A percentile compares a stretch with the other conserved stretches of the same genome.
Evolutionary conservation across 1,284 basidiomycete genomes (phyloP).

Genomic region (Schizophyllum commune): DNA sequence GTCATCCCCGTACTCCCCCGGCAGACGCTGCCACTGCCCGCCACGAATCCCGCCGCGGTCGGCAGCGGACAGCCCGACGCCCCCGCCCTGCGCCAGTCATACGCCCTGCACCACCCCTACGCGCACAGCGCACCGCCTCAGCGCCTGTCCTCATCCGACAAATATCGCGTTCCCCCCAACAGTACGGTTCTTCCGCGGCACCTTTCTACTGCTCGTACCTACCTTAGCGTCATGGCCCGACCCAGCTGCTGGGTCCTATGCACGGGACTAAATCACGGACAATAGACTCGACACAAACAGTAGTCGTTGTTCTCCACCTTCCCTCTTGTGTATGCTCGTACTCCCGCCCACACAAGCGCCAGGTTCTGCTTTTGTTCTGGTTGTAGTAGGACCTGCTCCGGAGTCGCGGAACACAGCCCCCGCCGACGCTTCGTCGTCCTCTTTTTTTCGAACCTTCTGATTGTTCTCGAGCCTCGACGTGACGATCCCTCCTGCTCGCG

Average conservation of each 20-base stretch:
- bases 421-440: too few species aligned
- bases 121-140: background rate
- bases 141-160: background rate
- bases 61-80: background rate
- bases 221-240: background rate
- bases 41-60: background rate
- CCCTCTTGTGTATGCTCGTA: too few species aligned
- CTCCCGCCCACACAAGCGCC: too few species aligned
- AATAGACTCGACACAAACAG: background rate
- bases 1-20: background rate
- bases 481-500: background rate
- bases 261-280: background rate
- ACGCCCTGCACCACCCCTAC: too few species aligned
- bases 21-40: background rate
- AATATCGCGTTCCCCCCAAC: background rate
- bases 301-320: background rate
- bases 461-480: background rate
- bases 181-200: background rate
- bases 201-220: background rate
- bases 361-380: background rate
- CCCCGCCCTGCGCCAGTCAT: background rate
- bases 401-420: too few species aligned
- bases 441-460: background rate
- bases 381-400: too few species aligned
- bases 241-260: background rate